Evolutionary conservation across 345 rosid species (phyloP).

Genomic region (Cochlearia excelsa): DNA sequence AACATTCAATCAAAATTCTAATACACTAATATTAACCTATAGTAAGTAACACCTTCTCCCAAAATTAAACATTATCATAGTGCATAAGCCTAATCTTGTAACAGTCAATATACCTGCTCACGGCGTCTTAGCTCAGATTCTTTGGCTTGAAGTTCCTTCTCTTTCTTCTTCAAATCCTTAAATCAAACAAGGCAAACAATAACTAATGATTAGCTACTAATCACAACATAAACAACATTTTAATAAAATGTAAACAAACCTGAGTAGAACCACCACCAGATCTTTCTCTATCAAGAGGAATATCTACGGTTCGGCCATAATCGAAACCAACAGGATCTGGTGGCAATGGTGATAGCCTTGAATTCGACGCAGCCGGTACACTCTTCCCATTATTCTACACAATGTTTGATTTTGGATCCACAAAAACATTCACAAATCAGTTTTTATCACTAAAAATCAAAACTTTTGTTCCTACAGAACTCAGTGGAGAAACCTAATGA

Average conservation of each 20-base stretch:
- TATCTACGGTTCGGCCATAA: conserved; percentile 73
- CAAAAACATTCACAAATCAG: conserved; percentile 21
- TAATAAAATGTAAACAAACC: conserved; percentile 26
- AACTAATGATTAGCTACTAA: neutral
- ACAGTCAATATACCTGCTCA: conserved; percentile 59
- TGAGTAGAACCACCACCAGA: conserved; percentile 22
- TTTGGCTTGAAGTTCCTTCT: conserved; percentile 96
- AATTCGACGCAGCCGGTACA: conserved; percentile 64
- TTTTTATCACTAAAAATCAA: neutral
- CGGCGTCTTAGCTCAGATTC: conserved; percentile 85
- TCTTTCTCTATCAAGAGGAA: conserved; percentile 73
- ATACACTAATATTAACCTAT: too few species aligned
- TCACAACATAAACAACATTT: neutral
- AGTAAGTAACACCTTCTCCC: too few species aligned
- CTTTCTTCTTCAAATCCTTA: conserved; percentile 84
- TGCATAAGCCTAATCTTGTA: conserved; percentile 5
- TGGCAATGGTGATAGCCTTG: conserved; percentile 97
- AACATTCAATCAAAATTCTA: too few species aligned
- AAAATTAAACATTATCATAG: neutral
- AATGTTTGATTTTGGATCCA: neutral
- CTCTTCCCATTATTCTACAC: conserved; percentile 45
- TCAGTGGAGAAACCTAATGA: neutral
- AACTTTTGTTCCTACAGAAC: neutral
- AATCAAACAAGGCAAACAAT: conserved; percentile 18
- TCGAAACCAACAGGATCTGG: conserved; percentile 79